Conservation (phyloP, 116 monocot species). For the Thalassia testudinum region DNA sequence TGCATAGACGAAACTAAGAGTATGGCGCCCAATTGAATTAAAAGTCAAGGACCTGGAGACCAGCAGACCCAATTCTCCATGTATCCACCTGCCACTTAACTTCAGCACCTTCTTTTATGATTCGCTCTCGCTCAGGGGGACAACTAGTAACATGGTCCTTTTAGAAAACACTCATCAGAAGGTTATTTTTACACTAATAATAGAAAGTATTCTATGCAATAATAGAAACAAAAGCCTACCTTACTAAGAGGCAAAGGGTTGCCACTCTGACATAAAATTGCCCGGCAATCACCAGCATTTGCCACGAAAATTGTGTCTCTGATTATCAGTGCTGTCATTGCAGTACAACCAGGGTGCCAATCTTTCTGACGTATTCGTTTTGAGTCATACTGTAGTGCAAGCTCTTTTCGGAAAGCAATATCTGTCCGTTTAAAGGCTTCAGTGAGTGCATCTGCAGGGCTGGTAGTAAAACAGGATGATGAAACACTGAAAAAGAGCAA, state of each 20-base stretch:
- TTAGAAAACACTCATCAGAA: not conserved
- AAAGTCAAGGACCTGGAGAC: constrained; percentile 43
- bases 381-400: constrained; percentile 20
- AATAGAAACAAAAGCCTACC: constrained; percentile 9
- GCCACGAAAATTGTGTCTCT: constrained; percentile 68
- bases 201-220: not conserved
- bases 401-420: constrained; percentile 59
- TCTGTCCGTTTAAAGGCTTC: constrained; percentile 84
- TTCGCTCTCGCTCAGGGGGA: constrained; percentile 52
- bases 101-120: constrained; percentile 57
- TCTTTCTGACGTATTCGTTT: constrained; percentile 63
- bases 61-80: constrained; percentile 90
- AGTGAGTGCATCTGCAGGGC: constrained; percentile 61
- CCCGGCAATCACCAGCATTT: constrained; percentile 98
- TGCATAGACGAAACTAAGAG: no score
- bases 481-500: not conserved
- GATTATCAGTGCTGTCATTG: constrained; percentile 50
- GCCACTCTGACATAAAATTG: constrained; percentile 62
- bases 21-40: no score
- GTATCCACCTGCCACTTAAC: constrained; percentile 93
- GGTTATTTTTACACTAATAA: not conserved
- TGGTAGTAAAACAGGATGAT: constrained; percentile 5
- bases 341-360: constrained; percentile 93
- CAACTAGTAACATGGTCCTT: constrained; percentile 96
- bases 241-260: constrained; percentile 57